Conservation (phyloP, 2,329 filamentous ascomycete species). For the Hypomyces perniciosus region DNA sequence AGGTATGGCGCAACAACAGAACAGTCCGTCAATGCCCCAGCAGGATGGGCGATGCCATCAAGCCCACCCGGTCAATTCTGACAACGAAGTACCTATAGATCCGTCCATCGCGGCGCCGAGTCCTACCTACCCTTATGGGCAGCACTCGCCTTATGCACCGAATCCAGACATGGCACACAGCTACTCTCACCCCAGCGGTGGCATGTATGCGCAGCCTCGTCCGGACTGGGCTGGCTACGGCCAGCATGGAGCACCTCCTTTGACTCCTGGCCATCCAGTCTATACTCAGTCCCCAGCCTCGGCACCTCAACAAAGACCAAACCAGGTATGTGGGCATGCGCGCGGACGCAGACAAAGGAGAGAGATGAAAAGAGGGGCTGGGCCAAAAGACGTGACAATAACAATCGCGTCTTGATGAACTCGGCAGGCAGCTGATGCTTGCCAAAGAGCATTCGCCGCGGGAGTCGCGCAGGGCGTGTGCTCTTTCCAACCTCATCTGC, state of each 20-base stretch:
- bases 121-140: conserved; percentile 77
- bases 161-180: conserved; percentile 81
- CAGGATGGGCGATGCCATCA: conserved; percentile 76
- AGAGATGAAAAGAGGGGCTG: not conserved
- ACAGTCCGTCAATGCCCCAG: conserved; percentile 93
- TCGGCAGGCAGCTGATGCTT: too few species aligned
- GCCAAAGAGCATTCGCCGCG: too few species aligned
- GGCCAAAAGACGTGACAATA: not conserved
- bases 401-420: too few species aligned
- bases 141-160: conserved; percentile 82
- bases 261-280: conserved; percentile 48
- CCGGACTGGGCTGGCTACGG: conserved; percentile 70
- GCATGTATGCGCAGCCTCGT: conserved; percentile 62
- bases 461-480: too few species aligned
- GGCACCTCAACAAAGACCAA: conserved; percentile 47
- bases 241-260: conserved; percentile 43
- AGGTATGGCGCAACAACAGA: conserved; percentile 94
- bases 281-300: conserved; percentile 52
- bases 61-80: conserved; percentile 78
- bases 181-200: conserved; percentile 57
- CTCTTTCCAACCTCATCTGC: too few species aligned
- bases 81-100: conserved; percentile 98
- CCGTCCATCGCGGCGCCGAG: conserved; percentile 90
- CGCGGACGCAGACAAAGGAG: not conserved
- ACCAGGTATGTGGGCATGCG: conserved; percentile 48